phyloP scores from a whole-genome alignment of 768 basidiomycete species.

The Phallus indusiatus region DNA sequence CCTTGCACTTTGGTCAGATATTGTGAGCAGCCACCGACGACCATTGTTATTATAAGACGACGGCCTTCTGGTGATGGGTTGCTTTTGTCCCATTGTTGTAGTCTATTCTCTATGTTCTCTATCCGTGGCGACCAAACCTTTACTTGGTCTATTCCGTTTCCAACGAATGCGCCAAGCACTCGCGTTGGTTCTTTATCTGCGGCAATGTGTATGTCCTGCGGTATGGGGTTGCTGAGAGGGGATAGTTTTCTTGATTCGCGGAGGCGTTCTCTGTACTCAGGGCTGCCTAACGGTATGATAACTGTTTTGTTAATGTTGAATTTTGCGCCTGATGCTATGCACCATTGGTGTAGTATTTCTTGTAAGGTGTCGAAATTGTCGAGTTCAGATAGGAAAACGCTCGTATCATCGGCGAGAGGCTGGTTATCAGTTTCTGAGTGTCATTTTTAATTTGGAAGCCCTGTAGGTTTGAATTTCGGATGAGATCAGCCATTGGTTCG shows the following conservation, averaged over 20 bases:
- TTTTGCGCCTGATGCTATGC: neutral
- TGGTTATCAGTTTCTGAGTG: neutral
- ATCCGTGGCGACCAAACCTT: neutral
- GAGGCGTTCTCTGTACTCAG: neutral
- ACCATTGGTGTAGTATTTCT: neutral
- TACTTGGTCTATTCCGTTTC: no score
- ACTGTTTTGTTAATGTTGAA: neutral
- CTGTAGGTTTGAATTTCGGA: neutral
- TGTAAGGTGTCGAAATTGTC: neutral
- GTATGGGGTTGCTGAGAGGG: no score
- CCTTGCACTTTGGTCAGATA: neutral
- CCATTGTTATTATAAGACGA: neutral
- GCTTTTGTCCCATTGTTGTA: neutral
- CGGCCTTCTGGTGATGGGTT: neutral
- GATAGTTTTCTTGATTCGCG: no score
- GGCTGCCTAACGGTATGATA: neutral
- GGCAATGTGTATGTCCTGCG: no score
- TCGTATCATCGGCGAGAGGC: neutral
- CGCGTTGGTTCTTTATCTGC: no score
- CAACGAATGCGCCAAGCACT: no score
- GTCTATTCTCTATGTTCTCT: neutral
- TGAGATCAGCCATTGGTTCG: conserved; percentile 13
- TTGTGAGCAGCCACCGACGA: neutral
- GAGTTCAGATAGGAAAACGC: neutral
- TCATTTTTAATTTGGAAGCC: neutral